Base-by-base conservation (phyloP, 75 land plant species). In the Chamaecyparis obtusa region DNA sequence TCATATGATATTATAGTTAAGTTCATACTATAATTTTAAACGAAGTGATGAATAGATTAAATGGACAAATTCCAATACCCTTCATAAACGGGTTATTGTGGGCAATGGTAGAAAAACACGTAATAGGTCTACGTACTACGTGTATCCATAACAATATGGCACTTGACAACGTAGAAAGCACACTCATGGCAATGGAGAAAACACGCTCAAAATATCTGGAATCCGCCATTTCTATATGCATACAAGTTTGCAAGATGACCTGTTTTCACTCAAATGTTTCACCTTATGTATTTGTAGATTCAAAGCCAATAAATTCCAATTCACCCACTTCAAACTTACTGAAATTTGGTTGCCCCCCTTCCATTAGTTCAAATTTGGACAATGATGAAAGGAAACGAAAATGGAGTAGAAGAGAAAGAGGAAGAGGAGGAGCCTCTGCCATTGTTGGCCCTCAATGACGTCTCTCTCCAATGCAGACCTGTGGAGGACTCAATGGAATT, bases 371-470 rank as follows among this genome's bases (percentile, higher is more conserved):
- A 51, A 51, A 32, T 33, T 14, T 74, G 3, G 33, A 74, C 36
- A 74, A 74, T 74, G 76, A 24, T 74, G 76, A 74, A 74, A 46
- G 90, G 87, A 21, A 37, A 33, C 32, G 88, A 89, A 21, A 27
- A 33, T 32, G 78, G 82, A 85, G 67, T 83, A 87, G 33, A 72
- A 54, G 51, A 51, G 44, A 44, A 69, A 76, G 69, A 51, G 44
- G 60, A 69, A 76, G 37, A 2, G 85, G 88, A 72, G 24, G 86
- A 76, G 48, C 77, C 90, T 17, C 74, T 91, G 71, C 92, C 92
- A 49, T 69, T 92, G 82, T 88, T 91, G 89, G 91, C 95, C 24
- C 64, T 96, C 78, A 96, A 96, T 85, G 96, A 93, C 75, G 92
- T 96, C 11, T 96, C 97, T 3, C 85, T 91, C 64, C 87, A 93